Percentiles rank a stretch among this genome's conserved stretches.
Conservation (phyloP, 225 moss, liverwort and hornwort genomes). For the Takakia lepidozioides region DNA sequence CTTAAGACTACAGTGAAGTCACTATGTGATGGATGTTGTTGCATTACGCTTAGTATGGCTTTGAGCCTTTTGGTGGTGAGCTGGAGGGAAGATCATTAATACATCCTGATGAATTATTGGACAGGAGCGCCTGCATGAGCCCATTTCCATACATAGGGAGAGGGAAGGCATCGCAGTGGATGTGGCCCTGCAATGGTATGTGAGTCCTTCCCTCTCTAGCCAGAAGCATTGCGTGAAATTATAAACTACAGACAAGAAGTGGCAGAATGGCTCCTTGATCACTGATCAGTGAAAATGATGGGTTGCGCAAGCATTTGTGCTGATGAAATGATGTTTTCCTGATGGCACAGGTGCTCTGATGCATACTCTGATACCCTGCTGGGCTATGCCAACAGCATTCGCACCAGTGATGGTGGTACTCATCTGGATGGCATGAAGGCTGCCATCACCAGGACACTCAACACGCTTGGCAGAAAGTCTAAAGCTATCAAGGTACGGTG, state of each 20-base stretch:
- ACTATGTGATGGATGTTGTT: no score
- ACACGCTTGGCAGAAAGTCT: slow-evolving; percentile 73
- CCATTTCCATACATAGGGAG: slow-evolving; percentile 83
- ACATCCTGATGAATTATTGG: no score
- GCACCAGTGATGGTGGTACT: slow-evolving; percentile 96
- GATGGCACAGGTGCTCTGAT: slow-evolving; percentile 67
- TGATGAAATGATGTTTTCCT: no score
- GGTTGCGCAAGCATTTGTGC: no score
- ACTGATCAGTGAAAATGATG: no score
- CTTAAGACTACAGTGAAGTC: no score
- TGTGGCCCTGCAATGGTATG: slow-evolving; percentile 91
- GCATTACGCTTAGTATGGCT: no score
- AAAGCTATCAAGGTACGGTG: slow-evolving; percentile 72
- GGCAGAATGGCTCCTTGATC: not conserved
- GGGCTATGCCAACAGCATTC: slow-evolving; percentile 98
- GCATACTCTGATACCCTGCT: slow-evolving; percentile 88
- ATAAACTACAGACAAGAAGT: not conserved
- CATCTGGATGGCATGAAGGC: slow-evolving; percentile 97
- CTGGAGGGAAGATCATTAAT: no score
- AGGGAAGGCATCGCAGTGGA: slow-evolving; percentile 77
- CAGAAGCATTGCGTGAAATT: no score
- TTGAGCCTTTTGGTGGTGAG: no score
- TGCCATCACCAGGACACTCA: slow-evolving; percentile 86
- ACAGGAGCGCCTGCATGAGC: slow-evolving; percentile 81
- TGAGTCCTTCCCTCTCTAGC: slow-evolving; percentile 2